phyloP scores from a whole-genome alignment of 495 filamentous ascomycete genomes.

The Aspergillus biplanus region DNA sequence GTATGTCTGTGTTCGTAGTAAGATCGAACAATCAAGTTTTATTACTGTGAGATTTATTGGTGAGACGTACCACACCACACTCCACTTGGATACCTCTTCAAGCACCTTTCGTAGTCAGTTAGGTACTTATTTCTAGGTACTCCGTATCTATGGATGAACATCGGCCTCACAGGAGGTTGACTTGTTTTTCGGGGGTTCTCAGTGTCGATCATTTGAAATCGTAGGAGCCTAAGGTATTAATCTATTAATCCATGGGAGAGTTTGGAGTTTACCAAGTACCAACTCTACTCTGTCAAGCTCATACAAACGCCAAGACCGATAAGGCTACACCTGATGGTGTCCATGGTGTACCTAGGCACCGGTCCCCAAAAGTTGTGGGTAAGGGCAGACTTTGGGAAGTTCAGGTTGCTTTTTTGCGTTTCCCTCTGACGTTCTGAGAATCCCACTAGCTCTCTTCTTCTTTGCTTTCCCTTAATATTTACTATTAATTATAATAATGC shows the following conservation, averaged over 20 bases:
- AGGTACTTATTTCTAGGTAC: constrained; percentile 1
- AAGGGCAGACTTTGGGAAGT: background rate
- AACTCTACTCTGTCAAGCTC: too few relatives aligned
- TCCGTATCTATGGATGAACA: too few relatives aligned
- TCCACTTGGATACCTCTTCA: background rate
- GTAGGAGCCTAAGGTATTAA: too few relatives aligned
- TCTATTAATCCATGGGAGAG: too few relatives aligned
- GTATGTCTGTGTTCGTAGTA: too few relatives aligned
- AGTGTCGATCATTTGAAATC: too few relatives aligned
- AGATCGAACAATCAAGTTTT: background rate
- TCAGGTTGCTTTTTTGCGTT: background rate
- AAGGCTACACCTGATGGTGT: background rate
- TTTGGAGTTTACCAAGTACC: too few relatives aligned
- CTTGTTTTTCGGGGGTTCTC: background rate
- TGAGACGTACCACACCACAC: background rate
- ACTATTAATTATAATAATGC: background rate
- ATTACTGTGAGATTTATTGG: background rate
- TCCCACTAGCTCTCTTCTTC: too few relatives aligned
- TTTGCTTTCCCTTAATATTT: too few relatives aligned
- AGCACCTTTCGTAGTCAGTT: background rate
- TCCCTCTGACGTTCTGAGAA: background rate
- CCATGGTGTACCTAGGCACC: constrained; percentile 1
- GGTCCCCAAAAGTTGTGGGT: background rate
- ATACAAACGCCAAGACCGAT: background rate
- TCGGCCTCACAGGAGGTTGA: background rate